Evolutionary conservation across 805 yeast genomes (phyloP).

Genomic region (Helenozyma rhizophorensis): DNA sequence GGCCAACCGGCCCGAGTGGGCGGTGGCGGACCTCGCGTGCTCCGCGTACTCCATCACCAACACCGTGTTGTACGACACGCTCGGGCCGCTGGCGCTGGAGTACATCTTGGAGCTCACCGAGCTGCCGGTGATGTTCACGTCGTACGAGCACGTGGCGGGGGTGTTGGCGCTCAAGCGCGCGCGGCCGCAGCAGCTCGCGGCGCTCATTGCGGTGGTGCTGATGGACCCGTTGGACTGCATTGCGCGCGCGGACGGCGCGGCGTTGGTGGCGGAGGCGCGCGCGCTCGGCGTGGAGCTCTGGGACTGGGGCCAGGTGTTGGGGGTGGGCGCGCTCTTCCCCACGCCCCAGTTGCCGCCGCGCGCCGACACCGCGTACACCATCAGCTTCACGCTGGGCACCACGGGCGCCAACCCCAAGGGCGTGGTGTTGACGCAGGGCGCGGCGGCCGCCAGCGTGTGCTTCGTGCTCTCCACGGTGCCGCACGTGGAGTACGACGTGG

Average conservation of each 20-base stretch:
- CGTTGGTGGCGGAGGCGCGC: constrained; percentile 30
- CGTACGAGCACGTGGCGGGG: constrained; percentile 7
- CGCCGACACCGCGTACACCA: constrained; percentile 19
- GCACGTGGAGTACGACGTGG: constrained; percentile 8
- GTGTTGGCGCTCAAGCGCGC: constrained; percentile 9
- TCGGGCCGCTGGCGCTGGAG: constrained; percentile 54
- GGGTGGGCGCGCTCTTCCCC: constrained; percentile 21
- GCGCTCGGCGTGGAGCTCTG: constrained; percentile 15
- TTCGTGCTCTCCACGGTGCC: constrained; percentile 13
- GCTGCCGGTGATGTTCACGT: constrained; percentile 50
- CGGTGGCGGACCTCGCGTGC: constrained; percentile 64
- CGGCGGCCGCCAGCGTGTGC: constrained; percentile 17
- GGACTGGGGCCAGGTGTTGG: constrained; percentile 19
- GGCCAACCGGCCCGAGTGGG: constrained; percentile 64
- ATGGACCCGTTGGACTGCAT: constrained; percentile 24
- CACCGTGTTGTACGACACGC: constrained; percentile 25
- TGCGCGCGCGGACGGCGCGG: constrained; percentile 7
- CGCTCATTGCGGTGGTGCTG: constrained; percentile 20
- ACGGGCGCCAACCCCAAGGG: constrained; percentile 26
- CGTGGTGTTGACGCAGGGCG: constrained; percentile 18
- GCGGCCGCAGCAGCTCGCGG: constrained; percentile 11
- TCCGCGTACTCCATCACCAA: constrained; percentile 39
- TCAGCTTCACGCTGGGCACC: constrained; percentile 26
- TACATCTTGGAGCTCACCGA: constrained; percentile 60
- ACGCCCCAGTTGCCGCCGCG: constrained; percentile 13